Conservation (phyloP, 2,329 filamentous ascomycete species). For the Claviceps sp. region DNA sequence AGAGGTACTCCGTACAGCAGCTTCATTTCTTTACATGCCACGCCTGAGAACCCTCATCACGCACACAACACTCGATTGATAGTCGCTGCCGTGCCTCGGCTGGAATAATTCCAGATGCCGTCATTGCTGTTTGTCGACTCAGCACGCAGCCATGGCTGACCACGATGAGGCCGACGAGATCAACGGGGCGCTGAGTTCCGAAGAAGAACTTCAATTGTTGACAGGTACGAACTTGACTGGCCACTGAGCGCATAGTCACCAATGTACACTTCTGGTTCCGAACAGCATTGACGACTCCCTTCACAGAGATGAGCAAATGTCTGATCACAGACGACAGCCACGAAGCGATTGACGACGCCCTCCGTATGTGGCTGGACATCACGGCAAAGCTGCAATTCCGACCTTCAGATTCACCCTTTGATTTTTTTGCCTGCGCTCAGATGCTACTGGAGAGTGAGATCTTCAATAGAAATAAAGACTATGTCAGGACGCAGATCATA, state of each 20-base stretch:
- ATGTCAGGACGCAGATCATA: slow-evolving; percentile 85
- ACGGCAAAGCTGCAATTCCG: slow-evolving; percentile 64
- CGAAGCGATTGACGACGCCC: slow-evolving; percentile 63
- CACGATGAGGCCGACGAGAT: slow-evolving; percentile 47
- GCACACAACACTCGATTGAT: background rate
- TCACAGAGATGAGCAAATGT: slow-evolving; percentile 33
- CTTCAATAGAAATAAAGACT: slow-evolving; percentile 63
- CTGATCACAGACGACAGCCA: slow-evolving; percentile 33
- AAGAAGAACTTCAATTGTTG: slow-evolving; percentile 83
- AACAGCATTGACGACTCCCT: slow-evolving; percentile 7
- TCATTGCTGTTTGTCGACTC: slow-evolving; percentile 14
- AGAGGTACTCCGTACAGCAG: no score
- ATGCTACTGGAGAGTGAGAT: slow-evolving; percentile 63
- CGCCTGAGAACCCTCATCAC: background rate
- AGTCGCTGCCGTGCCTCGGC: slow-evolving; percentile 2
- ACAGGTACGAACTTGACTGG: slow-evolving; percentile 41
- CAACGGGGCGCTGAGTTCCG: slow-evolving; percentile 42
- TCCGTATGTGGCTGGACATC: slow-evolving; percentile 73
- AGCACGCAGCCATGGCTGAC: slow-evolving; percentile 37
- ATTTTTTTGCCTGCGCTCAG: slow-evolving; percentile 68
- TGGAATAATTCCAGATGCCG: slow-evolving; percentile 20
- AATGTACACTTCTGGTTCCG: background rate
- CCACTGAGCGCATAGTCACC: background rate
- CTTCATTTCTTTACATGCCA: background rate
- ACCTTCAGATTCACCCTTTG: slow-evolving; percentile 62